Base-by-base conservation (phyloP, 306 rosid species). In the Cajanus cajan region DNA sequence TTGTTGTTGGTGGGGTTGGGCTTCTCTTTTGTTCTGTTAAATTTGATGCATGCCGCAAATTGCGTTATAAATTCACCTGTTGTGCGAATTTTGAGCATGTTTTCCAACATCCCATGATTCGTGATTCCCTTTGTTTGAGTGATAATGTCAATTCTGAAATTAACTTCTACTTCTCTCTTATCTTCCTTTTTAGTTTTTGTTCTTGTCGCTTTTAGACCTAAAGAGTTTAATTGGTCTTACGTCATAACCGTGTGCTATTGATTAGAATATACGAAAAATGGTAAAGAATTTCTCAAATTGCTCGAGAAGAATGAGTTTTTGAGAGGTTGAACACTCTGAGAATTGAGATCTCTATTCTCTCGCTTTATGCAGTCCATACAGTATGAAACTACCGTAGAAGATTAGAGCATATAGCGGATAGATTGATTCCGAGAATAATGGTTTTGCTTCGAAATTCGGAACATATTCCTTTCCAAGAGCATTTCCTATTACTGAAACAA, bases 341-440 rank as follows among this genome's bases (percentile, higher is more conserved):
- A 18, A 28, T 55, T 69, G 19, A 66, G n/a, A n/a, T n/a, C n/a
- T n/a, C n/a, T n/a, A n/a, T n/a, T 65, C 21, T 82, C 7, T 76
- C 4, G 51, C 72, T 71, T 54, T 65, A 41, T 52, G 28, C 37
- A 16, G 48, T 55, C 0, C 2, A 7, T 55, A n/a, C n/a, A n/a
- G n/a, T n/a, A 68, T 58, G 50, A 3, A 51, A 52, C 24, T 70
- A 11, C 18, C 7, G 37, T 65, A 68, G 63, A 22, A 24, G 21
- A 55, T n/a, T n/a, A n/a, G n/a, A n/a, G 50, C 44, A 33, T 65
- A 36, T 73, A 7, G 43, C 14, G 28, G 43, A 28, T 59, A 39
- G 70, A 37, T 16, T 40, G 24, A 65, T 18, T 61, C 47, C 5
- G 11, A 47, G 28, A 76, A 40, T 70, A 48, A 43, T 76, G 44